These are phyloP conservation scores for Sarocladium brachiariae DNA, from an alignment of 2,329 filamentous ascomycete genomes.

Conservation along the genomic window DNA sequence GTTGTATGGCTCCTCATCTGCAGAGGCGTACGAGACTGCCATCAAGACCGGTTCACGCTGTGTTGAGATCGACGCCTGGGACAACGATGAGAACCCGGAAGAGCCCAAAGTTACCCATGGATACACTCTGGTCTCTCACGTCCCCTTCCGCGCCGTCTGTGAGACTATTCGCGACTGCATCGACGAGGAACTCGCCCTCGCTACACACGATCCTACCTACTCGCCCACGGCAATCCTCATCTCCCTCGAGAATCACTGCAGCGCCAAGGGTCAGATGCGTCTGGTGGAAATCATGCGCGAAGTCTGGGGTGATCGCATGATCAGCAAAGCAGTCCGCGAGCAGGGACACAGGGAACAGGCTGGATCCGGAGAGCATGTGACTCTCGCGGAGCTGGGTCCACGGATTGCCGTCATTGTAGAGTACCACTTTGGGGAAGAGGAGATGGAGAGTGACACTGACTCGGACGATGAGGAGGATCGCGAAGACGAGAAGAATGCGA, in stretches of 20 bases:
- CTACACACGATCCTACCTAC: conserved; percentile 27
- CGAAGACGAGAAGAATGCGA: conserved; percentile 38
- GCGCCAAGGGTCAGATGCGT: conserved; percentile 49
- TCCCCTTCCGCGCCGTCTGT: conserved; percentile 58
- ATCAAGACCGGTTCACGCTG: conserved; percentile 58
- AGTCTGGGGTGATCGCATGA: conserved; percentile 52
- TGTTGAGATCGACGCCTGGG: conserved; percentile 70
- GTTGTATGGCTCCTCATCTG: conserved; percentile 56
- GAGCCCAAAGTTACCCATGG: conserved; percentile 68
- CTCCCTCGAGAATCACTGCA: conserved; percentile 63
- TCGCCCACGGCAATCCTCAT: conserved; percentile 52
- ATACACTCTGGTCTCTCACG: conserved; percentile 60
- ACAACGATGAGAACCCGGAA: conserved; percentile 50
- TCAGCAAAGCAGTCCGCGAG: conserved; percentile 49
- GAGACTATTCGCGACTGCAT: conserved; percentile 57
- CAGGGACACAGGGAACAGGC: conserved; percentile 50
- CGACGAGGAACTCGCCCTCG: conserved; percentile 47
- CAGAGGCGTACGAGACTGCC: conserved; percentile 56
- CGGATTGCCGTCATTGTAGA: conserved; percentile 64
- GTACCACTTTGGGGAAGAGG: conserved; percentile 51
- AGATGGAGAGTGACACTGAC: conserved; percentile 25
- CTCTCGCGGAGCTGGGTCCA: conserved; percentile 50
- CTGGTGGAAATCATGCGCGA: conserved; percentile 60
- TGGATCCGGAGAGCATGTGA: conserved; percentile 45
- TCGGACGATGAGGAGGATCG: conserved; percentile 34